Base-by-base conservation (phyloP, 345 rosid genomes). In the Sonneratia caseolaris region DNA sequence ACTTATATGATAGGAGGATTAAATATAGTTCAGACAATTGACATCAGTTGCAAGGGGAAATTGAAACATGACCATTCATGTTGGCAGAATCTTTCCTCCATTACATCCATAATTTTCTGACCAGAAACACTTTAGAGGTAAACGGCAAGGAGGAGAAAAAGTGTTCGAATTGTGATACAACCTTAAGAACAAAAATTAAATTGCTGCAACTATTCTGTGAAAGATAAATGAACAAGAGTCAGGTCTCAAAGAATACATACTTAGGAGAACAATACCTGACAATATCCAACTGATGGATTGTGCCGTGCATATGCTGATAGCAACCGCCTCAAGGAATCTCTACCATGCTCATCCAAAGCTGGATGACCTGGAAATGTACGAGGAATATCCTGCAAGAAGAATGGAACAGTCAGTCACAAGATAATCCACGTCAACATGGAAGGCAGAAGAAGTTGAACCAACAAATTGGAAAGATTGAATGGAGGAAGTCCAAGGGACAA, bases 351-450 rank as follows among this genome's bases (percentile, higher is more conserved):
- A 79, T 91, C 86, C 76, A 92, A 79, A 77, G 99, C 97, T 70
- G 97, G 99, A 72, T 95, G 99, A 65, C 93, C 99, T 5, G 99
- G 97, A 79, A 95, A 95, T 64, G 97, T 92, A 57, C 97, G 84
- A 4, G 93, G 97, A 82, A 92, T 82, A 81, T 95, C 99, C 99
- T 95, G 86, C 68, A 82, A 75, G 68, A 37, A 72, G 55, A 78
- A 80, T 24, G 75, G 32, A 75, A 70, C 69, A 66, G 69, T 79
- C 78, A 83, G 83, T 78, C 70, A 64, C 69, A 64, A 70, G 72
- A 80, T 79, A 79, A 78, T 81, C 75, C 75, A 70, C 55, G 47
- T 76, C 27, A 70, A 72, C 76, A 77, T 51, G 56, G 64, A 70
- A 83, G 78, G 76, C 49, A 77, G 74, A 86, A 76, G 80, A 80